Evolutionary conservation across 805 yeast species (phyloP), one percentile per base, ranked within the genome.

Genomic region (Saccharomycopsis microspora): DNA sequence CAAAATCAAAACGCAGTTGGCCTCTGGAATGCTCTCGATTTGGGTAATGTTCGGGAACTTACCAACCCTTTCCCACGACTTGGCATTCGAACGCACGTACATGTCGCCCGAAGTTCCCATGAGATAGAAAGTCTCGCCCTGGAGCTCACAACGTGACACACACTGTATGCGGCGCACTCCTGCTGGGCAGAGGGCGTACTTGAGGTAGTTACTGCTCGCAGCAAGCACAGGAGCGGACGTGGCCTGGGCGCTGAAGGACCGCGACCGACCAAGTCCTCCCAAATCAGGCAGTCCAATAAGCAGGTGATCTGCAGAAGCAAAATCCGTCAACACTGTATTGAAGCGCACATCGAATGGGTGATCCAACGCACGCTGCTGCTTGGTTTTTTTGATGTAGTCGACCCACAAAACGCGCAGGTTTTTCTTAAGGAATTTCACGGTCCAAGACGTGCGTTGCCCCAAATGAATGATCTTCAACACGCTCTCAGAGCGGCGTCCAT

Each of bases 21-120:
- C 54, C n/a, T 45, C 50, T n/a, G 36, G 39, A 39, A 49, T 30
- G 32, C 37, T 45, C 27, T 45, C 50, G 5, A 51, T 30, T 38
- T 45, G 44, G 9, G 36, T 35, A 11, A 48, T 45, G 33, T 39
- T 39, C 9, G n/a, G 7, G 35, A 45, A 27, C 29, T 46, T 46
- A 10, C 29, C 39, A 29, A 51, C 41, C 35, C 39, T 39, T n/a
- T 9, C 36, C 54, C 54, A 51, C 5, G 42, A 42, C 9, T 36
- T 31, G 3, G n/a, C 4, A 33, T 47, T 43, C 8, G 42, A 11
- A 29, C 54, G 34, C 32, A 48, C 6, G 32, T 32, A 51, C 28
- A 51, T 29, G 4, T 52, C 54, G 5, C 32, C 11, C 11, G 28
- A 27, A 3, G 52, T 34, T 3, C 49, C 48, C 34, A 51, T 32